A percentile compares a stretch with the other conserved stretches of the same genome.
Conservation (phyloP, 2,329 filamentous ascomycete genomes). For the Rugonectria rugulosa region DNA sequence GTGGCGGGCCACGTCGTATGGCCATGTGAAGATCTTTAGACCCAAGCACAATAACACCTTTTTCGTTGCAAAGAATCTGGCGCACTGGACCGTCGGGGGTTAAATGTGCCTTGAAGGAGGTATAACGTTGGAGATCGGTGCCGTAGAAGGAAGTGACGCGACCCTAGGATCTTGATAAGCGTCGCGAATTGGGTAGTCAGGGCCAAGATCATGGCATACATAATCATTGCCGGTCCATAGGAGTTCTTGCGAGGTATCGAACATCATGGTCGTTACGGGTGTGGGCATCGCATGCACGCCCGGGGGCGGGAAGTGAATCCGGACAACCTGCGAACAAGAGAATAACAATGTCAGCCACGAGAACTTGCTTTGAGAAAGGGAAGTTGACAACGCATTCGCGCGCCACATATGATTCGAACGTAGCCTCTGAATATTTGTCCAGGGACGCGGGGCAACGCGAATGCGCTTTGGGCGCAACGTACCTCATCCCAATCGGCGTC, state of each 20-base stretch:
- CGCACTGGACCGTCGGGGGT: conserved; percentile 79
- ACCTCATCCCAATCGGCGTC: conserved; percentile 75
- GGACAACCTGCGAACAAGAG: conserved; percentile 68
- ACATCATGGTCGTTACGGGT: conserved; percentile 80
- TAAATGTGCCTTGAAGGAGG: conserved; percentile 83
- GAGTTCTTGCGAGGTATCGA: conserved; percentile 88
- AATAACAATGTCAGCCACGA: conserved; percentile 13
- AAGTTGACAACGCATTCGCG: background rate
- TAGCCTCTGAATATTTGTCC: background rate
- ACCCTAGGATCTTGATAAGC: conserved; percentile 64
- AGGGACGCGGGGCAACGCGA: conserved; percentile 10
- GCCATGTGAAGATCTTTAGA: conserved; percentile 87
- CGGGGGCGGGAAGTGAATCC: conserved; percentile 81
- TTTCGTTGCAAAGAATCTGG: conserved; percentile 90
- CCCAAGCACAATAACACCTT: conserved; percentile 86
- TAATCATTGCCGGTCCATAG: conserved; percentile 93
- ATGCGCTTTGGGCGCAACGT: conserved; percentile 41
- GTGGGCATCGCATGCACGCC: conserved; percentile 74
- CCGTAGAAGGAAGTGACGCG: conserved; percentile 89
- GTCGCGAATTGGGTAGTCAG: background rate
- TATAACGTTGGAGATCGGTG: conserved; percentile 85
- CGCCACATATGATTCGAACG: conserved; percentile 9
- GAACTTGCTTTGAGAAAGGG: background rate
- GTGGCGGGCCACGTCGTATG: conserved; percentile 78
- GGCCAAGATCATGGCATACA: conserved; percentile 59